These are phyloP conservation scores for Coprinellus aureogranulatus DNA, from an alignment of 768 basidiomycete genomes.

Conservation along the genomic window DNA sequence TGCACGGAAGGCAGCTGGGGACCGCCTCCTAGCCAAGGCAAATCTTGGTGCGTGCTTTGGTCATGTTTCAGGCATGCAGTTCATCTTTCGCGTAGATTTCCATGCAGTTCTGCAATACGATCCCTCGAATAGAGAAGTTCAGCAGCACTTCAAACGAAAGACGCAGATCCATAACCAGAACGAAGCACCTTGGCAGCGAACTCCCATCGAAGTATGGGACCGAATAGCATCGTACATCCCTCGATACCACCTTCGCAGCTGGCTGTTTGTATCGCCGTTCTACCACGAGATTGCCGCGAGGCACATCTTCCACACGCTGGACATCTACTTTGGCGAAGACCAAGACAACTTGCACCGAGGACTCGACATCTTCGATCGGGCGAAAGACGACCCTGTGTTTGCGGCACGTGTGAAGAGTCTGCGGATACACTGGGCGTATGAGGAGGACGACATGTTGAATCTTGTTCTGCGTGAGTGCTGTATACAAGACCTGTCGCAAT, in stretches of 20 bases:
- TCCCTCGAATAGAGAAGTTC: constrained; percentile 55
- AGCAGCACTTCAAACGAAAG: constrained; percentile 47
- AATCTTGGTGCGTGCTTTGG: constrained; percentile 48
- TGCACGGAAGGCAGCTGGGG: constrained; percentile 55
- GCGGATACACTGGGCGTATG: constrained; percentile 66
- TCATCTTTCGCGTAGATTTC: constrained; percentile 45
- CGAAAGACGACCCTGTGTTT: constrained; percentile 60
- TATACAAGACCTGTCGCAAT: background rate
- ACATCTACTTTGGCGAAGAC: constrained; percentile 68
- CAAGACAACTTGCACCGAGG: constrained; percentile 58
- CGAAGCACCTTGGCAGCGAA: constrained; percentile 59
- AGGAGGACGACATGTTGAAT: constrained; percentile 66
- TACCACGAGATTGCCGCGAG: constrained; percentile 64
- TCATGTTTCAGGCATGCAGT: background rate
- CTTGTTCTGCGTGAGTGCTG: constrained; percentile 49
- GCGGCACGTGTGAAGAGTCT: constrained; percentile 58
- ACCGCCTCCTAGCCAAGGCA: constrained; percentile 54
- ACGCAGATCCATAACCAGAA: constrained; percentile 52
- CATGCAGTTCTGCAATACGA: constrained; percentile 58
- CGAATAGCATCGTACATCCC: constrained; percentile 60
- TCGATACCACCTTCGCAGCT: constrained; percentile 64
- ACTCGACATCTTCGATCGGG: constrained; percentile 65
- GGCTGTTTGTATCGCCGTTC: constrained; percentile 64
- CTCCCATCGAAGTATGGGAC: constrained; percentile 68
- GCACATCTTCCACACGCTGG: constrained; percentile 64